Base-by-base conservation (phyloP, 768 basidiomycete species). In the Boletus rubescentipes region DNA sequence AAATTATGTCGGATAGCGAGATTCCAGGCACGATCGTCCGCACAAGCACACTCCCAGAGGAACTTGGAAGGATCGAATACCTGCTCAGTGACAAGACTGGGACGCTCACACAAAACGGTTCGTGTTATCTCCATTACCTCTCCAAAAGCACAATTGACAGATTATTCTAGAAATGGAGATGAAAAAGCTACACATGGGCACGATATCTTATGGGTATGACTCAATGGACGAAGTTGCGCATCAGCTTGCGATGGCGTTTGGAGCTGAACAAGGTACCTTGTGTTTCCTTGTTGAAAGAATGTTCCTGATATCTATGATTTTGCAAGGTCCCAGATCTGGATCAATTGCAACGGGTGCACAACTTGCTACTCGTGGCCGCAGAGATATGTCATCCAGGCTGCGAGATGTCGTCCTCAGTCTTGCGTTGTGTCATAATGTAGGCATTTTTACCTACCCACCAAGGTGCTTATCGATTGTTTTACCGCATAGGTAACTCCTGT, bases 181-280 rank as follows among this genome's bases (percentile, higher is more conserved):
- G 89, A 94, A 89, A 78, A 99, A 97, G 69, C 76, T 99, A 29
- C 97, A 98, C 65, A 92, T 98, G 89, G 97, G 97, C 5, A 99
- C 97, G 2, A 92, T 98, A 82, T 95, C 93, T 0, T 99, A 95
- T 65, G 95, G 92, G 2, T 87, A 77, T 58, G 97, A 99, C 63
- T 88, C 97, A n/a, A 98, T 99, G 96, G 97, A 99, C 63, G 97
- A 99, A 67, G 93, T 98, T 21, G 83, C 87, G 2, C 91, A 92
- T 74, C 93, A 98, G 61, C 77, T 99, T n/a, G 83, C 85, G 14
- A 76, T 86, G 46, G 88, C 95, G 0, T 93, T 97, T 62, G 91
- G 89, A 9, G 79, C 74, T 9, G 82, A 88, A n/a, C 72, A 80
- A 47, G 73, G 87, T 85, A 48, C 2, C 47, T 23, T 31, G n/a